A percentile compares a stretch with the other conserved stretches of the same genome.
phyloP scores from a whole-genome alignment of 1,139 yeast genomes.

The Lodderomyces parapsilosis region DNA sequence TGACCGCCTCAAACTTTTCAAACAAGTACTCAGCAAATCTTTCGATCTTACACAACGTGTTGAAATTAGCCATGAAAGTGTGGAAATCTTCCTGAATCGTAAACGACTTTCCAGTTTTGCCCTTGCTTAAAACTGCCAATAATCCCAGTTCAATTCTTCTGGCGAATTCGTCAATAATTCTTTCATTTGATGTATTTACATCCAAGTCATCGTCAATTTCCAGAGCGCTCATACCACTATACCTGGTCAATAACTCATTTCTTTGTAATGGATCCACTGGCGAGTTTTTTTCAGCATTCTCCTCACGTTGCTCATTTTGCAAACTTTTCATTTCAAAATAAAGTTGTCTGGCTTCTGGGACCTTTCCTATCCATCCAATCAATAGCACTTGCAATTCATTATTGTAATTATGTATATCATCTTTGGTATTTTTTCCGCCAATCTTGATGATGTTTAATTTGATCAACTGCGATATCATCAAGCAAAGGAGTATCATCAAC shows the following conservation, averaged over 20 bases:
- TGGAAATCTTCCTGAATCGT: slow-evolving; percentile 19
- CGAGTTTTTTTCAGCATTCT: slow-evolving; percentile 1
- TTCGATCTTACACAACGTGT: slow-evolving; percentile 32
- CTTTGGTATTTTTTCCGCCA: slow-evolving; percentile 22
- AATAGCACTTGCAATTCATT: slow-evolving; percentile 57
- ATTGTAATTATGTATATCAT: slow-evolving; percentile 45
- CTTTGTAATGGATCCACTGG: slow-evolving; percentile 3
- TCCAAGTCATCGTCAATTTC: slow-evolving; percentile 21
- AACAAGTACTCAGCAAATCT: slow-evolving; percentile 28
- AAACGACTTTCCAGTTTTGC: slow-evolving; percentile 1
- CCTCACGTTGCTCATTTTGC: slow-evolving; percentile 11
- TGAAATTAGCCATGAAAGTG: slow-evolving; percentile 28
- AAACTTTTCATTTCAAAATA: slow-evolving; percentile 33
- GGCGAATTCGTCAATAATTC: slow-evolving; percentile 15
- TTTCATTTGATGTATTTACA: slow-evolving; percentile 12
- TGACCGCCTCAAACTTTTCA: slow-evolving; percentile 24
- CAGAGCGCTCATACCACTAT: slow-evolving; percentile 11
- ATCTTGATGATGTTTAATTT: slow-evolving; percentile 44
- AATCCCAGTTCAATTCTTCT: slow-evolving; percentile 18
- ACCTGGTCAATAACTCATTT: slow-evolving; percentile 14
- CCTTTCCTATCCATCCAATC: slow-evolving; percentile 59
- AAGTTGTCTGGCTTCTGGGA: slow-evolving; percentile 40
- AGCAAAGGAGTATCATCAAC: slow-evolving; percentile 53
- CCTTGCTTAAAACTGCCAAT: slow-evolving; percentile 9
- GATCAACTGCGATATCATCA: slow-evolving; percentile 56